phyloP scores from a whole-genome alignment of 352 stramenopile species.

The Blastocystis sp. region DNA sequence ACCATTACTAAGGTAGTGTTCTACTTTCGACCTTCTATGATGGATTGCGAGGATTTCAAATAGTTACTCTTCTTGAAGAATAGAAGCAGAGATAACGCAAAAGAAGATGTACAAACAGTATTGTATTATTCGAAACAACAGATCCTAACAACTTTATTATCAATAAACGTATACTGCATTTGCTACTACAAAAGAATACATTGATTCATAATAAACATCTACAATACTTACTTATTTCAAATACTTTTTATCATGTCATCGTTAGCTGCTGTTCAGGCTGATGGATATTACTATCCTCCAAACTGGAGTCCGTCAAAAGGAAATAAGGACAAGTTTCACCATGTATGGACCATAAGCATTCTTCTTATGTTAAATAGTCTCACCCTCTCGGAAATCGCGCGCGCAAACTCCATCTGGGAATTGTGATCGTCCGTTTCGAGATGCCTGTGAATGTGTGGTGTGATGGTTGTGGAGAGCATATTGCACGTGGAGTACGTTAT shows the following conservation, averaged over 20 bases:
- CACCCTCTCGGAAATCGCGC: slow-evolving; percentile 73
- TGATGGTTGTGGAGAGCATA: slow-evolving; percentile 69
- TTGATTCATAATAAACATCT: background rate
- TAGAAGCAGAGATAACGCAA: no score
- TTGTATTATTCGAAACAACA: background rate
- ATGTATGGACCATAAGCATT: slow-evolving; percentile 68
- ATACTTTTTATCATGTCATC: slow-evolving; percentile 80
- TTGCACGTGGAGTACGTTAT: slow-evolving; percentile 82
- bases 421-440: slow-evolving; percentile 91
- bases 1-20: no score
- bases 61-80: no score
- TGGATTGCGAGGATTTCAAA: no score
- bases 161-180: background rate
- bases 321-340: slow-evolving; percentile 76
- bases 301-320: slow-evolving; percentile 80
- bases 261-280: slow-evolving; percentile 86
- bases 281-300: slow-evolving; percentile 92
- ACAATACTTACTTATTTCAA: background rate
- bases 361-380: slow-evolving; percentile 68
- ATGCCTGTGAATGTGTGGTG: slow-evolving; percentile 92
- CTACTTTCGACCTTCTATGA: no score
- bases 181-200: slow-evolving; percentile 3
- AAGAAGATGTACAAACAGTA: no score
- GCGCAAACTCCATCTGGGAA: slow-evolving; percentile 82
- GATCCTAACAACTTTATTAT: background rate